These are phyloP conservation scores for Yarrowia sp. DNA, from an alignment of 805 yeast species.

Conservation along the genomic window DNA sequence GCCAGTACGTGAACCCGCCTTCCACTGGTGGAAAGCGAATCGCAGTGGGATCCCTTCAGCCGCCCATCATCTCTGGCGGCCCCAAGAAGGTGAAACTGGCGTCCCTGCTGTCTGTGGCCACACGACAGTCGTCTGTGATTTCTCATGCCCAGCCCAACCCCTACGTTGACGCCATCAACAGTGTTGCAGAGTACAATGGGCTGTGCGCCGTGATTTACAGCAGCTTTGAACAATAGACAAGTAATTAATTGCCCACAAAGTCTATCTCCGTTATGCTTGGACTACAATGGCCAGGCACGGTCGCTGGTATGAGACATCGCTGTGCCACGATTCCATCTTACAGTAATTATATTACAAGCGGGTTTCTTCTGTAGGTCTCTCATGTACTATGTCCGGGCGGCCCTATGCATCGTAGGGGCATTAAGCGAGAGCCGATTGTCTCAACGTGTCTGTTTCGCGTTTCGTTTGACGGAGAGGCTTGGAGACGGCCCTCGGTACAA, in stretches of 20 bases:
- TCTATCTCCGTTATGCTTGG: constrained; percentile 4
- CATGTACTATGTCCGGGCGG: not conserved
- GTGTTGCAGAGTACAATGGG: constrained; percentile 66
- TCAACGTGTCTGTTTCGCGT: not conserved
- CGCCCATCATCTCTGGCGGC: constrained; percentile 29
- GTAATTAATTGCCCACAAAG: constrained; percentile 1
- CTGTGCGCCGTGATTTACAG: constrained; percentile 85
- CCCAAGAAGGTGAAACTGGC: constrained; percentile 56
- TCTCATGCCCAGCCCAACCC: constrained; percentile 44
- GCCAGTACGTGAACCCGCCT: constrained; percentile 10
- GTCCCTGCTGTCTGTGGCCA: constrained; percentile 62
- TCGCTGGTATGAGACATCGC: not conserved
- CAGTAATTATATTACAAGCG: not conserved
- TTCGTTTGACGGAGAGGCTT: not conserved
- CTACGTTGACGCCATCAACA: constrained; percentile 46
- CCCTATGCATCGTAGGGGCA: not conserved
- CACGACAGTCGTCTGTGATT: constrained; percentile 61
- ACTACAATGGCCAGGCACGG: constrained; percentile 9
- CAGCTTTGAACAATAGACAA: constrained; percentile 46
- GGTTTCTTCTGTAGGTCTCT: not conserved
- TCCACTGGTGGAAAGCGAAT: not conserved
- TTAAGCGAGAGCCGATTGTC: not conserved
- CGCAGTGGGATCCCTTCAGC: constrained; percentile 5
- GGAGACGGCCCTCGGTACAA: too few species aligned
- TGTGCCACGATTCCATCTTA: not conserved